These are phyloP conservation scores for Cruciata laevipes DNA, from an alignment of 257 asterid species.

Conservation along the genomic window DNA sequence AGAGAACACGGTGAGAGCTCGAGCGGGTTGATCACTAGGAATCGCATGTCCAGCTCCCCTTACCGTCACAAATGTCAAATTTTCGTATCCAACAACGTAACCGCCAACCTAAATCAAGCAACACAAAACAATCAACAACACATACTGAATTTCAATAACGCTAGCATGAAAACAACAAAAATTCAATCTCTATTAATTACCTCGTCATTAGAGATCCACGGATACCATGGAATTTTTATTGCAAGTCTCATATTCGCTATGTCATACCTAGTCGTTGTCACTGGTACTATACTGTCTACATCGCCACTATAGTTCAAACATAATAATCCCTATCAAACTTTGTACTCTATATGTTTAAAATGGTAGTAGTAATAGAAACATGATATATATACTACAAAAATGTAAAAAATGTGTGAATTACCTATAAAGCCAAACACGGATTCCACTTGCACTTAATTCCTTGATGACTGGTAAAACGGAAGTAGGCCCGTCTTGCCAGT, in stretches of 20 bases:
- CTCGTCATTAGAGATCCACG: constrained; percentile 16
- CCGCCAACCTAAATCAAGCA: constrained; percentile 33
- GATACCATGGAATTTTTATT: constrained; percentile 7
- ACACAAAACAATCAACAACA: no score
- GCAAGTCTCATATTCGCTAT: not conserved
- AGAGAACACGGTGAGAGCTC: constrained; percentile 27
- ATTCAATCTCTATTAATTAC: not conserved
- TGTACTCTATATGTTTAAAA: no score
- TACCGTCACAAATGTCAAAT: constrained; percentile 32
- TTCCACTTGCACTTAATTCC: constrained; percentile 39
- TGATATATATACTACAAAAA: no score
- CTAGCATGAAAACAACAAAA: no score
- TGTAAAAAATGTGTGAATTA: not conserved
- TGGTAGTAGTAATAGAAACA: no score
- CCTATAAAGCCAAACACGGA: constrained; percentile 35
- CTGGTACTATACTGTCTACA: not conserved
- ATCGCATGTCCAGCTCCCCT: constrained; percentile 35
- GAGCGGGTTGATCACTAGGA: constrained; percentile 31
- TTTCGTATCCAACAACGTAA: constrained; percentile 31
- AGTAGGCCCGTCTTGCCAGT: constrained; percentile 37
- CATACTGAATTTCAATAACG: not conserved
- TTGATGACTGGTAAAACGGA: constrained; percentile 39
- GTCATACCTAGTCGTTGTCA: constrained; percentile 14
- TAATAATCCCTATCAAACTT: no score
- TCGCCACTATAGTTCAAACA: constrained; percentile 17